These are phyloP conservation scores for Brassica nigra DNA, from an alignment of 345 rosid genomes.

Conservation along the genomic window DNA sequence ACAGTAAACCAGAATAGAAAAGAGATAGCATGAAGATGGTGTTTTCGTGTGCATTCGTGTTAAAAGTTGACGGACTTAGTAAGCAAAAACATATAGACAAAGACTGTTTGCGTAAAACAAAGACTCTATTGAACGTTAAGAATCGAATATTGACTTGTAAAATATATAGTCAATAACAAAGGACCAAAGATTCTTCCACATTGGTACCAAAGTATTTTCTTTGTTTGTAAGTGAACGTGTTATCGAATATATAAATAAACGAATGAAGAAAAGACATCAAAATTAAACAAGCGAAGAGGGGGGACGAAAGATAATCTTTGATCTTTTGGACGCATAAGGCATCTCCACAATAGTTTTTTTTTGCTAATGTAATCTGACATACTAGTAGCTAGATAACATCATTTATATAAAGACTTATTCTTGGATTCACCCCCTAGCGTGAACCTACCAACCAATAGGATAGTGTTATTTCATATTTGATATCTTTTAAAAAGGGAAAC, in stretches of 20 bases:
- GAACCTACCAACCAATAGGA: too few relatives aligned
- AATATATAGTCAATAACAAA: background rate
- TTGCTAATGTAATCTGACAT: background rate
- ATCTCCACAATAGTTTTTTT: background rate
- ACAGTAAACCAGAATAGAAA: background rate
- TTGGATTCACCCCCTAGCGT: too few relatives aligned
- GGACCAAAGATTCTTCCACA: conserved; percentile 19
- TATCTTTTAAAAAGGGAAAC: too few relatives aligned
- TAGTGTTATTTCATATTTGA: too few relatives aligned
- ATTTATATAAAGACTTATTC: background rate
- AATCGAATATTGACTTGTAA: background rate
- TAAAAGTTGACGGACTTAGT: background rate
- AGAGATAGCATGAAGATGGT: background rate
- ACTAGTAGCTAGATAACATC: background rate
- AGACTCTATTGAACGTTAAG: background rate
- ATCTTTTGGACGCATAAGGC: background rate
- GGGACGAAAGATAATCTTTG: background rate
- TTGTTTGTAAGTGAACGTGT: background rate
- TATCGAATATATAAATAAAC: background rate
- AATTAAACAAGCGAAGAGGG: background rate
- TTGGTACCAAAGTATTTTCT: background rate
- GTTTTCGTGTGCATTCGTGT: background rate
- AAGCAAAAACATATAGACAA: background rate
- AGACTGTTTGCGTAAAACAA: background rate
- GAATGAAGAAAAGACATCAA: too few relatives aligned